Conservation (phyloP, 768 basidiomycete genomes). For the Albatrellus ellisii region DNA sequence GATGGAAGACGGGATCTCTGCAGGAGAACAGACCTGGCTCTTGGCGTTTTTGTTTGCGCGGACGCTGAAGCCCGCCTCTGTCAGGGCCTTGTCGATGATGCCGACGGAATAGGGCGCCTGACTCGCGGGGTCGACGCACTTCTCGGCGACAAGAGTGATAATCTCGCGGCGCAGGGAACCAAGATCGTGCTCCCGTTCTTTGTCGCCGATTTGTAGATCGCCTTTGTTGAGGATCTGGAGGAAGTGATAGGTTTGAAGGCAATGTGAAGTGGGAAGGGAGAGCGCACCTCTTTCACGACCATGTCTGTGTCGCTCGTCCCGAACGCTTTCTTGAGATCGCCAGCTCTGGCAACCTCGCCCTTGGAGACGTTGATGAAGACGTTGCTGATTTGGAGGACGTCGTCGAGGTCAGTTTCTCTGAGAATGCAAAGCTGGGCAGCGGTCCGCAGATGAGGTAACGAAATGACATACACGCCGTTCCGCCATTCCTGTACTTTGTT, state of each 20-base stretch:
- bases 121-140: constrained; percentile 88
- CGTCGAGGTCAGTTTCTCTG: constrained; percentile 86
- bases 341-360: constrained; percentile 81
- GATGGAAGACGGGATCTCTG: neutral
- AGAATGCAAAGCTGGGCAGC: too few relatives aligned
- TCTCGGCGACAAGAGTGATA: constrained; percentile 87
- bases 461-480: constrained; percentile 64
- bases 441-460: neutral
- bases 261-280: neutral
- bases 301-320: constrained; percentile 57
- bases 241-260: neutral
- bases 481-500: constrained; percentile 98
- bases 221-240: constrained; percentile 85
- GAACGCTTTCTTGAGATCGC: constrained; percentile 89
- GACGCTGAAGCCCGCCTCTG: constrained; percentile 87
- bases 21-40: constrained; percentile 51
- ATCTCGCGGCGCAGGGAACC: constrained; percentile 77
- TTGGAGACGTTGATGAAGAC: constrained; percentile 96
- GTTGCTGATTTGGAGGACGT: constrained; percentile 92
- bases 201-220: constrained; percentile 93
- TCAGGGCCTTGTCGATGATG: constrained; percentile 97
- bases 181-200: constrained; percentile 86
- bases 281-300: constrained; percentile 67
- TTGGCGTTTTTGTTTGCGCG: constrained; percentile 85
- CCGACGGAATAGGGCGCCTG: constrained; percentile 85